Evolutionary conservation across 2,329 filamentous ascomycete genomes (phyloP).

Genomic region (Phialophora macrospora): DNA sequence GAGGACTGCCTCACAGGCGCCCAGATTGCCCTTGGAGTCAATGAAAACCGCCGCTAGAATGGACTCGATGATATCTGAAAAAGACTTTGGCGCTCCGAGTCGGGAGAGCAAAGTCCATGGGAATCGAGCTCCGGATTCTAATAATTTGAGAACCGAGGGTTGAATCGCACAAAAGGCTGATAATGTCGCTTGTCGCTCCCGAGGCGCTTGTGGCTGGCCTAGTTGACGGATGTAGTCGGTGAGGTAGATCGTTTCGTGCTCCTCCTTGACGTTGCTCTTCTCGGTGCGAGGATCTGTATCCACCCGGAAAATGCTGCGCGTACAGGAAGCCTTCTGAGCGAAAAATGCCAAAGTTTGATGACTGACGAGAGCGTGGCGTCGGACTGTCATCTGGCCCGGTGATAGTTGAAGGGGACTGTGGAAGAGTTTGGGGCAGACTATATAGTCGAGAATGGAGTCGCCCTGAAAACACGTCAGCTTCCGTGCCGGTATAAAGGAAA

Average conservation of each 20-base stretch:
- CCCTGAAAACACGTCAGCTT: constrained; percentile 53
- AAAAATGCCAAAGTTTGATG: constrained; percentile 78
- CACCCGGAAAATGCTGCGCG: constrained; percentile 19
- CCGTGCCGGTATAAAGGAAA: neutral
- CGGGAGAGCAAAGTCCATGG: constrained; percentile 76
- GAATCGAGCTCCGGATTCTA: constrained; percentile 62
- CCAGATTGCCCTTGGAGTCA: constrained; percentile 69
- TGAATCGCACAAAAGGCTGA: constrained; percentile 55
- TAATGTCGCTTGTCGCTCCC: constrained; percentile 21
- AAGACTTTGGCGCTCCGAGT: constrained; percentile 73
- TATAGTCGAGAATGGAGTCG: constrained; percentile 79
- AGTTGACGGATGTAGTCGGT: constrained; percentile 31
- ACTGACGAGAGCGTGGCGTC: constrained; percentile 79
- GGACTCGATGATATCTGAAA: constrained; percentile 81
- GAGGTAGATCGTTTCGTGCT: constrained; percentile 21
- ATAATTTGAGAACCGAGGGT: constrained; percentile 54
- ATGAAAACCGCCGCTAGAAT: constrained; percentile 82
- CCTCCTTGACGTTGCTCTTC: constrained; percentile 41
- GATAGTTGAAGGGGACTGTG: constrained; percentile 46
- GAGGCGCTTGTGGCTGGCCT: constrained; percentile 7
- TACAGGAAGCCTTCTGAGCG: constrained; percentile 37
- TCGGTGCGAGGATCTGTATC: constrained; percentile 39
- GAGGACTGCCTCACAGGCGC: constrained; percentile 64
- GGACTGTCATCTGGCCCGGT: constrained; percentile 71
- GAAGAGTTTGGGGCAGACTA: constrained; percentile 68